Base-by-base conservation (phyloP, 768 basidiomycete genomes). In the Lactifluus pinguis region DNA sequence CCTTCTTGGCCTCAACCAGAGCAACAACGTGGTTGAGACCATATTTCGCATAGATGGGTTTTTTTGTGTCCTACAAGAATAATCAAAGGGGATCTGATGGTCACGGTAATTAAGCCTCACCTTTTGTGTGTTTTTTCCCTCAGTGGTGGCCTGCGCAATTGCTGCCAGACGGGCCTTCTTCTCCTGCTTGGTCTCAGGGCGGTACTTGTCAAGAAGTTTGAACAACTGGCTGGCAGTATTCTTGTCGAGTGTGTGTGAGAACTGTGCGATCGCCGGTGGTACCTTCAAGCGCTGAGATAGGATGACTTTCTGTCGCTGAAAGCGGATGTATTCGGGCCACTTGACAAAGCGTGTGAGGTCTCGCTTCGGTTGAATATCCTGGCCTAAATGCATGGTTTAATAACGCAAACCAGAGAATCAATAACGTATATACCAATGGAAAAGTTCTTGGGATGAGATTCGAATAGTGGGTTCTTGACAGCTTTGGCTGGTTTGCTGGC, bases 231-330 rank as follows among this genome's bases (percentile, higher is more conserved):
- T 94, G 21, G 95, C 95, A 53, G 95, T 98, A 83, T 98, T 98
- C 84, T 97, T 98, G 84, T 99, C 95, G 71, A 99, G 81, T 49
- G 94, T 94, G 79, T 88, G 82, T n/a, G 86, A 84, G 82, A 98
- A 98, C 74, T 99, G 95, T 51, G 94, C 91, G 69, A 99, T 95
- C 68, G 95, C 92, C 44, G 95, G 95, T 67, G 95, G 95, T 30
- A 97, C 94, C 83, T 98, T 98, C 68, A 98, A 81, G 70, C 95
- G 92, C 78, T 98, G 93, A 83, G 90, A 79, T 62, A 98, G 87
- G 77, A 98, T 95, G 70, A 98, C 92, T 80, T 98, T 98, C 77
- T 98, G 94, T 72, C 95, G 86, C 72, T 98, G 95, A 49, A 98
- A 87, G 71, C 94, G 92, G 68, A 98, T 85, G 72, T 98, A 98